Conservation (phyloP, 441 rosid species). For the Viola pubescens region DNA sequence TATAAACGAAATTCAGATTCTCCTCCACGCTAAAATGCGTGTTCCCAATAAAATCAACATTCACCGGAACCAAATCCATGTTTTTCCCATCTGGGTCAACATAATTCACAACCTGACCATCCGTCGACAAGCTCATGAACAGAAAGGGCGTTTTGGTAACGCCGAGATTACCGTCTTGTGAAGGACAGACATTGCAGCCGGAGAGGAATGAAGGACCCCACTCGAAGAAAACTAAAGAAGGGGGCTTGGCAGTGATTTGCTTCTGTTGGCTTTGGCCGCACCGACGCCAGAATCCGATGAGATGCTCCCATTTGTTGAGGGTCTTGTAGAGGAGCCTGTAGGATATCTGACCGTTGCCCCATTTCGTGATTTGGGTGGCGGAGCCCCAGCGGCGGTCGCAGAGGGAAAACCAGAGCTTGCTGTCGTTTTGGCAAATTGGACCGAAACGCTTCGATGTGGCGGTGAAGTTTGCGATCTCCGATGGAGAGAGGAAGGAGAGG, state of each 20-base stretch:
- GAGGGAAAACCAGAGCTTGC: constrained; percentile 64
- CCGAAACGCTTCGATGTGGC: constrained; percentile 71
- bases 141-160: constrained; percentile 60
- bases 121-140: constrained; percentile 43
- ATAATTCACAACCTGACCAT: constrained; percentile 47
- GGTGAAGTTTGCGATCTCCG: constrained; percentile 62
- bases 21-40: constrained; percentile 71
- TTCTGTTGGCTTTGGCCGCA: constrained; percentile 38
- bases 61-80: constrained; percentile 45
- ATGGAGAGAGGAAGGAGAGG: constrained; percentile 64
- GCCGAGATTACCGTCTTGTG: constrained; percentile 32
- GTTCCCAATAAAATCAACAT: constrained; percentile 63
- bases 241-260: constrained; percentile 30
- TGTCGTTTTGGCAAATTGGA: constrained; percentile 47
- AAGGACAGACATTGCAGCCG: constrained; percentile 57
- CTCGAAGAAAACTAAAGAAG: constrained; percentile 64
- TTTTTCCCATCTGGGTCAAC: constrained; percentile 47
- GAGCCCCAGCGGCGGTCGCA: constrained; percentile 78
- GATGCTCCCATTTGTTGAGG: constrained; percentile 53
- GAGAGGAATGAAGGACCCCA: constrained; percentile 72
- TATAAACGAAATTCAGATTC: constrained; percentile 24
- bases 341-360: constrained; percentile 62
- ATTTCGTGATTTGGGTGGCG: constrained; percentile 57
- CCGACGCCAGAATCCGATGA: constrained; percentile 93
- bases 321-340: constrained; percentile 57